These are phyloP conservation scores for Colletotrichum sublineola DNA, from an alignment of 2,329 filamentous ascomycete species.

Conservation along the genomic window DNA sequence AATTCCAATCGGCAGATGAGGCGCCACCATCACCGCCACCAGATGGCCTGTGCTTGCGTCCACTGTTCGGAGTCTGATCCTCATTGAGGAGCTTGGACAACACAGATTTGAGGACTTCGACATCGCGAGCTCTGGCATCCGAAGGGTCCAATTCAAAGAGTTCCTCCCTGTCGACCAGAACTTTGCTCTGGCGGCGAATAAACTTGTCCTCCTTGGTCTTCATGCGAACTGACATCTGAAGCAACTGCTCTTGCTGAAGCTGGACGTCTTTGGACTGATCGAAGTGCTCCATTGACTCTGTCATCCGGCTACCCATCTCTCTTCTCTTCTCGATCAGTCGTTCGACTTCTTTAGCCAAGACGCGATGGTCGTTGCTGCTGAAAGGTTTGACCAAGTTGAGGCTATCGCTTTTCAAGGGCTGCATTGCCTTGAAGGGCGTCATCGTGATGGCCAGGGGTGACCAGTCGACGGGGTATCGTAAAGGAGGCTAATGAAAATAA, in stretches of 20 bases:
- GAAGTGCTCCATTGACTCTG: neutral
- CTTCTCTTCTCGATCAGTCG: constrained; percentile 9
- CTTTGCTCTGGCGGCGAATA: constrained; percentile 15
- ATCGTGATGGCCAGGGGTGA: neutral
- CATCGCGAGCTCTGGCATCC: constrained; percentile 14
- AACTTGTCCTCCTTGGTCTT: constrained; percentile 22
- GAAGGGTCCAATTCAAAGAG: constrained; percentile 23
- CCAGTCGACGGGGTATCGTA: neutral
- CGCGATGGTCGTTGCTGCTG: neutral
- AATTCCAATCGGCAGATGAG: neutral
- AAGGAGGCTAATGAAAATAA: neutral
- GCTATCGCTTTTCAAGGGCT: neutral
- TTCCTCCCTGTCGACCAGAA: constrained; percentile 11
- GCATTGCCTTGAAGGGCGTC: constrained; percentile 1
- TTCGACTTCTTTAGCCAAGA: neutral
- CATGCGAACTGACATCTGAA: constrained; percentile 2
- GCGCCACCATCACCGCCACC: neutral
- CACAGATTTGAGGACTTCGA: constrained; percentile 10
- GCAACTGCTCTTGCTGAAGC: constrained; percentile 19
- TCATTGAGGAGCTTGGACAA: constrained; percentile 16
- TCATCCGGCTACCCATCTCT: neutral
- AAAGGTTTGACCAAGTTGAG: constrained; percentile 14
- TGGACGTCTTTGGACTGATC: neutral
- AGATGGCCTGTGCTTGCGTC: neutral
- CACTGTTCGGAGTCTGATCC: neutral